Evolutionary conservation across 371 early-diverging fungal species (phyloP).

Genomic region (Syncephalastrum sp.): DNA sequence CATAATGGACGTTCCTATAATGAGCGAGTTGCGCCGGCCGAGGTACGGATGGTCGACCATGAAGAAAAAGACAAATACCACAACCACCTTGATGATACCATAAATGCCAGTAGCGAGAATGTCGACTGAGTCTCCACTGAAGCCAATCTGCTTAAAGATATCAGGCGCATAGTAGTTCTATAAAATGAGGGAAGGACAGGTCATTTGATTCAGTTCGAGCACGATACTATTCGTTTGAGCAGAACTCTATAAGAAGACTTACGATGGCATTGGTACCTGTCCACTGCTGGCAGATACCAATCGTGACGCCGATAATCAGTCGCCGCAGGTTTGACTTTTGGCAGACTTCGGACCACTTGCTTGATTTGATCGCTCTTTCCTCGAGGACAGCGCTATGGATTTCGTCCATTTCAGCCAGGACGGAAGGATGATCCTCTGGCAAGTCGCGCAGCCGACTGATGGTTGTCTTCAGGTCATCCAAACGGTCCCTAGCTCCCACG

Average conservation of each 20-base stretch:
- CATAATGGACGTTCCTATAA: slow-evolving; percentile 41
- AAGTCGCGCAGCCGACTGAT: slow-evolving; percentile 51
- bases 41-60: slow-evolving; percentile 36
- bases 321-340: slow-evolving; percentile 43
- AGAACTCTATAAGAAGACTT: slow-evolving; percentile 10
- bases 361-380: slow-evolving; percentile 47
- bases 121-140: slow-evolving; percentile 32
- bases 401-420: slow-evolving; percentile 49
- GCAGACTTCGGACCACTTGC: slow-evolving; percentile 50
- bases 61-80: slow-evolving; percentile 44
- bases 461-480: slow-evolving; percentile 46
- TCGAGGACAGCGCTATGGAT: slow-evolving; percentile 42
- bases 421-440: slow-evolving; percentile 36
- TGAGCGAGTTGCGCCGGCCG: slow-evolving; percentile 41
- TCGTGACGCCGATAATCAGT: slow-evolving; percentile 46
- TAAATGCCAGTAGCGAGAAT: slow-evolving; percentile 52
- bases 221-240: background rate
- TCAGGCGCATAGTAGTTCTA: slow-evolving; percentile 61
- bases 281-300: slow-evolving; percentile 68
- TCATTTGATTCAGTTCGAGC: background rate
- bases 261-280: slow-evolving; percentile 68
- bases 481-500: slow-evolving; percentile 12
- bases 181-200: background rate
- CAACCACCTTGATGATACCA: slow-evolving; percentile 45
- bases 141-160: slow-evolving; percentile 51